Evolutionary conservation across 345 rosid genomes (phyloP), one percentile per base, ranked within the genome.

Genomic region (Populus euphratica): DNA sequence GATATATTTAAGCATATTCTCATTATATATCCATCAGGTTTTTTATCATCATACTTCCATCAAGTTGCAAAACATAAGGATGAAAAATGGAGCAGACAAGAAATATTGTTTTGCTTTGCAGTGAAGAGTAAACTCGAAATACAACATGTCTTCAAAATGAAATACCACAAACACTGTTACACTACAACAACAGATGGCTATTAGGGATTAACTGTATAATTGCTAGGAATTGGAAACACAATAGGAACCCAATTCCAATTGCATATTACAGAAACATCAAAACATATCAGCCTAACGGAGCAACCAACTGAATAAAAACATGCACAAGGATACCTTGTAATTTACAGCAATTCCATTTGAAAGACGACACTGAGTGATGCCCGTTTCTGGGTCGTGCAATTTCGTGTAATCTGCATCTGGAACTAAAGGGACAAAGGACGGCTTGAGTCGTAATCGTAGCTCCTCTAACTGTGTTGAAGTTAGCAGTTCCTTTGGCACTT

Each of bases 341-440:
- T 94, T 94, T 75, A 96, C 86, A 74, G 92, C 83, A 83, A 96
- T 92, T 73, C 94, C 99, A 87, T 96, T 96, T n/a, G 98, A 94
- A 85, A 96, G 90, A 76, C 88, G 89, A 76, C 88, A 79, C 79
- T 89, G 97, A 80, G 93, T 91, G 83, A 96, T 92, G 83, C 98
- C 96, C 59, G 97, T 91, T 80, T 92, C 99, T 69, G 79, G 73
- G 82, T 96, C 99, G 78, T 94, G 91, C 82, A 86, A 76, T 86
- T 86, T 96, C 20, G 83, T 83, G 76, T 83, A 77, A 73, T 69
- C 84, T 73, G 79, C 72, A 71, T 84, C 92, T 73, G 91, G 85
- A 82, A 76, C 75, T 73, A 88, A 81, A 69, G 90, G 86, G 77
- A 88, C 68, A 84, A 96, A 96, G 78, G 83, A 72, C 43, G 99